phyloP scores from a whole-genome alignment of 163 green algal species.

The Scenedesmus sp. region DNA sequence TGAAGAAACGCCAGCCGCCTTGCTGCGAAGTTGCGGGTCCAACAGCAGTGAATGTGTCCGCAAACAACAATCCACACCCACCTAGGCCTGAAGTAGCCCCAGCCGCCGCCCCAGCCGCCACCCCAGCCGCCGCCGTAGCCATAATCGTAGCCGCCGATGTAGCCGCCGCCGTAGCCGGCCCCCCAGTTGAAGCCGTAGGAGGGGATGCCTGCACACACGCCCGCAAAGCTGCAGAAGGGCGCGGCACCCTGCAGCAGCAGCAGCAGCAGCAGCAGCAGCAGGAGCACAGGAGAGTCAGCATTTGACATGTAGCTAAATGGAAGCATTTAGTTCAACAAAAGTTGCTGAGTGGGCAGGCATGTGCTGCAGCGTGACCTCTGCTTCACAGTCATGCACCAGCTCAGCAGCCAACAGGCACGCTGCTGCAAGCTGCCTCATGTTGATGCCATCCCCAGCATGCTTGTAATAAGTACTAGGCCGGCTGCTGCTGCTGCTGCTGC shows the following conservation, averaged over 20 bases:
- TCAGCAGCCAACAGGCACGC: neutral
- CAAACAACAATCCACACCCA: neutral
- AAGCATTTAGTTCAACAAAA: no score
- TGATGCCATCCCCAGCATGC: neutral
- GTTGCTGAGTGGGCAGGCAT: neutral
- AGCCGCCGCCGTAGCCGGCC: neutral
- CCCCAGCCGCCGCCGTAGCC: neutral
- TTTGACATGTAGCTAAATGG: no score
- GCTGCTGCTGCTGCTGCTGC: neutral
- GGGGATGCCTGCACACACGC: slow-evolving; percentile 9
- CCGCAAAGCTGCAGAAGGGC: slow-evolving; percentile 11
- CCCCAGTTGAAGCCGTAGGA: neutral
- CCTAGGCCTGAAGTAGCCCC: neutral
- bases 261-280: neutral
- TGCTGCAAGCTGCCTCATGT: neutral
- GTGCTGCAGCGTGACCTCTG: no score
- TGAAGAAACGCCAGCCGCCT: no score
- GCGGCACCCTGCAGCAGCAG: neutral
- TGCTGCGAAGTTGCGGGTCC: no score
- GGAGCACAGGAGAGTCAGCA: no score
- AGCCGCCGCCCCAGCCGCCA: neutral
- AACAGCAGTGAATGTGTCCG: no score
- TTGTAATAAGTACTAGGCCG: no score
- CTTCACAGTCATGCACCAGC: neutral
- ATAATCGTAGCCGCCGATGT: neutral